A percentile compares a stretch with the other conserved stretches of the same genome.
Conservation (phyloP, 1,139 yeast species). For the Candida sojae region DNA sequence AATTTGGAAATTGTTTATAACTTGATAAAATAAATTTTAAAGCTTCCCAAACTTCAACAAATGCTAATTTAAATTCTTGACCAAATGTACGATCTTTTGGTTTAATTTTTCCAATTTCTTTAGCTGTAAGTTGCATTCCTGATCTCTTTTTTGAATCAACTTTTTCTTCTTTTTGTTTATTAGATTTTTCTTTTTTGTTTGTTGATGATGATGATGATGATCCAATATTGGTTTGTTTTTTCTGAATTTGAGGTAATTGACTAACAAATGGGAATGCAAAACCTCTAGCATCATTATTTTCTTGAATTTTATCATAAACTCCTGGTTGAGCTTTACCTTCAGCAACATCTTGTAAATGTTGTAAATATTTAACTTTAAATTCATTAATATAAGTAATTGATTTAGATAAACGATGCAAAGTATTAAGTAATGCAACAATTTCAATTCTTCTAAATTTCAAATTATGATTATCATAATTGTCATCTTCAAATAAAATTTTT, state of each 20-base stretch:
- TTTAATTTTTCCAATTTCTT: conserved; percentile 10
- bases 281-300: conserved; percentile 23
- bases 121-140: conserved; percentile 6
- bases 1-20: conserved; percentile 69
- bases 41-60: conserved; percentile 61
- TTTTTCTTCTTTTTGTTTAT: conserved; percentile 2
- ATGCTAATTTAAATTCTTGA: conserved; percentile 56
- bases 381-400: conserved; percentile 73
- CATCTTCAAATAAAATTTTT: conserved; percentile 82
- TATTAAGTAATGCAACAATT: conserved; percentile 85
- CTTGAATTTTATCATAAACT: conserved; percentile 36
- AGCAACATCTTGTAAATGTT: conserved; percentile 44
- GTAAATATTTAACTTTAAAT: conserved; percentile 60
- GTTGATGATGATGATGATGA: conserved; percentile 2
- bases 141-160: not conserved
- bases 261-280: conserved; percentile 42
- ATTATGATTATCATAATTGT: conserved; percentile 38
- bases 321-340: conserved; percentile 45
- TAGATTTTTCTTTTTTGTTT: conserved; percentile 1
- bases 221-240: conserved; percentile 8
- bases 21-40: conserved; percentile 64
- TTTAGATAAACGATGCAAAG: conserved; percentile 88
- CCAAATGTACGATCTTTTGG: conserved; percentile 24
- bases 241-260: conserved; percentile 14
- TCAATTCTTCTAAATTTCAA: conserved; percentile 75